phyloP scores from a whole-genome alignment of 1,139 yeast species.

The Diutina sp. region DNA sequence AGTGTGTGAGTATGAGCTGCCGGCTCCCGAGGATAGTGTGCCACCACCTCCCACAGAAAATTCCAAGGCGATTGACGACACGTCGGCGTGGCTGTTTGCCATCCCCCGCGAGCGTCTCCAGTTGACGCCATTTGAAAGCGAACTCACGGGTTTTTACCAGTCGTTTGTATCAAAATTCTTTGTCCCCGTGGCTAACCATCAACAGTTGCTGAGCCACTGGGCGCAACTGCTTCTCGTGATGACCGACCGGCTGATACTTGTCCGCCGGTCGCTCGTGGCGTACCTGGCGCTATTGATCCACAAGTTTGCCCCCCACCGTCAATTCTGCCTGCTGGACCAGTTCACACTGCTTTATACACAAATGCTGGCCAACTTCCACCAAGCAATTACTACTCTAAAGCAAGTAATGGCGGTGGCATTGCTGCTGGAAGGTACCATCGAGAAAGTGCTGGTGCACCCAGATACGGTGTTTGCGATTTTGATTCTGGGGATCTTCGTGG shows the following conservation, averaged over 20 bases:
- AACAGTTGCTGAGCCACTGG: background rate
- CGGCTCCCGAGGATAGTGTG: background rate
- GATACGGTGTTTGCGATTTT: background rate
- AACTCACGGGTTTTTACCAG: background rate
- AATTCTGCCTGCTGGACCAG: background rate
- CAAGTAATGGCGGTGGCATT: background rate
- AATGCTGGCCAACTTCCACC: background rate
- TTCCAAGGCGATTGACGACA: background rate
- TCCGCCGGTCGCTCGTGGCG: background rate
- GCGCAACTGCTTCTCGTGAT: background rate
- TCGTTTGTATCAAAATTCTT: background rate
- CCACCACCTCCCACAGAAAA: background rate
- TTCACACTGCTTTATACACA: background rate
- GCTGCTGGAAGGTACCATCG: background rate
- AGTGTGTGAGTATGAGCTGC: background rate
- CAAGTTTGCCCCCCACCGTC: background rate
- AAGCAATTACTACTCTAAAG: background rate
- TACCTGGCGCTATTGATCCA: background rate
- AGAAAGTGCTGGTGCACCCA: background rate
- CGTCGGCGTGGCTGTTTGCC: background rate
- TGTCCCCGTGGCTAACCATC: background rate
- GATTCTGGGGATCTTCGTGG: conserved; percentile 8
- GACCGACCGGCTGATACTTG: background rate
- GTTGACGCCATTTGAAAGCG: background rate
- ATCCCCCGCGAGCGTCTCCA: background rate